These are phyloP conservation scores for Mariannaea elegans DNA, from an alignment of 2,329 filamentous ascomycete species.

Conservation along the genomic window DNA sequence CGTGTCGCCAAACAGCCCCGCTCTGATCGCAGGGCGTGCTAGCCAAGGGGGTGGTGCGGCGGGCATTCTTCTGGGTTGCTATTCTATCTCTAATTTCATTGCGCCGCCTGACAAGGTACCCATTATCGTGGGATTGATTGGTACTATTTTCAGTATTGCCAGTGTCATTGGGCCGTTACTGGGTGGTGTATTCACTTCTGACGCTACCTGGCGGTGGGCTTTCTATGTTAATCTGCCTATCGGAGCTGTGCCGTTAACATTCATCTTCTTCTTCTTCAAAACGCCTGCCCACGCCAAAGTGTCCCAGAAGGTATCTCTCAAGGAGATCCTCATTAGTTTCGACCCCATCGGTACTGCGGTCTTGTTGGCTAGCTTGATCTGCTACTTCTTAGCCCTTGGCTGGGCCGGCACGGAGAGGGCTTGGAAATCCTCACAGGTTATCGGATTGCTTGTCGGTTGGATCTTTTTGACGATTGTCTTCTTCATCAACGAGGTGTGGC, in stretches of 20 bases:
- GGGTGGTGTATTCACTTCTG: conserved; percentile 44
- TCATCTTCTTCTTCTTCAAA: conserved; percentile 47
- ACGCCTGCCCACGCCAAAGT: conserved; percentile 49
- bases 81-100: conserved; percentile 56
- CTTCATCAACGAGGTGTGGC: too few species aligned
- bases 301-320: conserved; percentile 38
- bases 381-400: too few species aligned
- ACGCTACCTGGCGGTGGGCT: conserved; percentile 44
- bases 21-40: neutral
- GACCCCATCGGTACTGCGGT: neutral
- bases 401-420: too few species aligned
- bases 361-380: too few species aligned
- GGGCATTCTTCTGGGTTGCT: conserved; percentile 55
- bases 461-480: too few species aligned
- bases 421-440: too few species aligned
- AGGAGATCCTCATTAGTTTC: conserved; percentile 51
- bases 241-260: conserved; percentile 39
- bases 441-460: too few species aligned
- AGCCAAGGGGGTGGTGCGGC: neutral
- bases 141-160: conserved; percentile 41
- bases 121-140: conserved; percentile 43
- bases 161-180: conserved; percentile 43
- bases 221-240: conserved; percentile 47
- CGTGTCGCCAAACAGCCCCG: neutral
- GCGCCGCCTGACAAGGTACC: conserved; percentile 29